Percentiles rank a stretch among this genome's conserved stretches.
Evolutionary conservation across 2,329 filamentous ascomycete genomes (phyloP).

Genomic region (Ophiostoma sp.): DNA sequence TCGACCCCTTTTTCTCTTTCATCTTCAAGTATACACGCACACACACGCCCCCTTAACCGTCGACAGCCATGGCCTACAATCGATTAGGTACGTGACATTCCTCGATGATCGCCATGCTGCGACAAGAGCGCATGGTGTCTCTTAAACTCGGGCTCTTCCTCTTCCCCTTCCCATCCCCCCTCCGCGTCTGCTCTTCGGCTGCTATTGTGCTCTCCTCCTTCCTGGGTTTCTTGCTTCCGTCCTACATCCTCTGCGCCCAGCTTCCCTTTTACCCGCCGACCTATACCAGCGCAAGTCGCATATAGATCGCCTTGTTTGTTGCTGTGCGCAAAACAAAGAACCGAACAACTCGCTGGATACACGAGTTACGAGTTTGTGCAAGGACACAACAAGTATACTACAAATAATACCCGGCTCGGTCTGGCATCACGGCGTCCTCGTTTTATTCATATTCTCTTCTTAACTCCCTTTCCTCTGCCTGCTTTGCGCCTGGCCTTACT

Average conservation of each 20-base stretch:
- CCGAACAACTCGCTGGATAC: not conserved
- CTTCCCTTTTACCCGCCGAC: not conserved
- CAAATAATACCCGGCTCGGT: constrained; percentile 9
- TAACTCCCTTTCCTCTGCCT: not conserved
- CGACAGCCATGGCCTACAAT: constrained; percentile 62
- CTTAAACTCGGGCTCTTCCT: not conserved
- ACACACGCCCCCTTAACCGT: constrained; percentile 11
- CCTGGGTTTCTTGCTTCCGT: not conserved
- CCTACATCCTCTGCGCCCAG: not conserved
- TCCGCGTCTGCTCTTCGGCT: not conserved
- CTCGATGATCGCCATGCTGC: not conserved
- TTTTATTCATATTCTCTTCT: not conserved
- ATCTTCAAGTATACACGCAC: not conserved
- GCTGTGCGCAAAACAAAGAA: constrained; percentile 4
- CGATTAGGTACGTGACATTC: constrained; percentile 56
- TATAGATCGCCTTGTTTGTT: not conserved
- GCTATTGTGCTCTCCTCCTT: not conserved
- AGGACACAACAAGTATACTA: not conserved
- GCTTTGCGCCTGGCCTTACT: not conserved
- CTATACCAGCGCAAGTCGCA: constrained; percentile 8
- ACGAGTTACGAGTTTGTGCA: not conserved
- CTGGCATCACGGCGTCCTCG: constrained; percentile 12
- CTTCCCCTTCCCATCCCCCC: constrained; percentile 1
- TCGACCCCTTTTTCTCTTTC: constrained; percentile 9
- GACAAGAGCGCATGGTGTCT: not conserved